Base-by-base conservation (phyloP, 2,329 filamentous ascomycete genomes). In the Cladosporium sp. region DNA sequence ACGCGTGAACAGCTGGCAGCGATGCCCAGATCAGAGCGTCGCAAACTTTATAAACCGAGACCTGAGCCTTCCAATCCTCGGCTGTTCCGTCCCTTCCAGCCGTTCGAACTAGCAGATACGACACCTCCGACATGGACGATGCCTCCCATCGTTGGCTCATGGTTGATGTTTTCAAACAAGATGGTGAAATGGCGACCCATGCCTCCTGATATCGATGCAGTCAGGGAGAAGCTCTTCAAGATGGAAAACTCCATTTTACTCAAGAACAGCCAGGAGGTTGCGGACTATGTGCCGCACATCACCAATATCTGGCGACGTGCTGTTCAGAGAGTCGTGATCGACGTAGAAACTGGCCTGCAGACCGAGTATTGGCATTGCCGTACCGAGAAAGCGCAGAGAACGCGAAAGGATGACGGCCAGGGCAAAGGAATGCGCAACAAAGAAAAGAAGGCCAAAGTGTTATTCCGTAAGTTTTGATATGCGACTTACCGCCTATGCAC, bases 271-370 rank as follows among this genome's bases (percentile, higher is more conserved):
- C 71, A 73, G 62, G 68, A 71, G 33, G 71, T 71, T 31, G 67
- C 69, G 2, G 69, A 72, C 62, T 71, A 71, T 55, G 69, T 70
- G 66, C 67, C 68, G 23, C 71, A 73, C 40, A 68, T 73, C 67
- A 69, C 67, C 49, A 71, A 73, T 56, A 44, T 72, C 14, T 72
- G 65, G 65, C 46, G 63, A 23, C 62, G 69, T 18, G 66, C 65
- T 16, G 67, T 67, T 11, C 63, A 60, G 16, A 63, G 68, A 6
- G 35, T 23, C 18, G 21, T 44, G 16, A 57, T 50, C 18, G 31
- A 52, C 3, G 26, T 60, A 31, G 59, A 57, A n/a, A 71, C 69
- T 37, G 70, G 68, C 28, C 53, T 67, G 12, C 67, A 68, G 5
- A 53, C 53, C 7, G 71, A 73, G 59, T 61, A 59, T 4, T 71